Percentiles rank a stretch among this genome's conserved stretches.
phyloP scores from a whole-genome alignment of 129 eudicot species.

The Arctium lappa region DNA sequence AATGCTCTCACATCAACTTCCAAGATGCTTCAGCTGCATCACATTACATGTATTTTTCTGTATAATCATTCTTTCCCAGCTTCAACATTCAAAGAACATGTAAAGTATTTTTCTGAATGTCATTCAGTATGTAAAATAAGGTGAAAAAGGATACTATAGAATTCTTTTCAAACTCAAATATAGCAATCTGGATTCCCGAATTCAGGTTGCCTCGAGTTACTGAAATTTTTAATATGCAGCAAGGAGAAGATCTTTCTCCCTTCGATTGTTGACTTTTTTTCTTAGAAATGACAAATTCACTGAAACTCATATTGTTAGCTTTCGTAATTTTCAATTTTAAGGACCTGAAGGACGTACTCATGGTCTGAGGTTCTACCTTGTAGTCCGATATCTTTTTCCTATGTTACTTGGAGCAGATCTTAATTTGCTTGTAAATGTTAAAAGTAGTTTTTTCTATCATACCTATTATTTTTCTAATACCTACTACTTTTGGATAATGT shows the following conservation, averaged over 20 bases:
- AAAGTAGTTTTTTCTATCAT: not conserved
- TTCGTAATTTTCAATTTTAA: not conserved
- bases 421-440: not conserved
- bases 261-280: not conserved
- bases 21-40: not conserved
- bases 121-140: not conserved
- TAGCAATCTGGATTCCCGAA: not conserved
- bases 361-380: not conserved
- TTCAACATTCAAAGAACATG: not conserved
- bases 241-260: not conserved
- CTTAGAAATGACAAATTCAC: not conserved
- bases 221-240: not conserved
- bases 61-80: not conserved
- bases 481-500: conserved; percentile 20
- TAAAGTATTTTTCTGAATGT: not conserved
- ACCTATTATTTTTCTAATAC: not conserved
- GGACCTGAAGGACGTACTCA: not conserved
- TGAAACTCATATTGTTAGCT: not conserved
- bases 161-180: not conserved
- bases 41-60: not conserved
- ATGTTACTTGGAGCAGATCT: not conserved
- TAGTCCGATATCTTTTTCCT: not conserved
- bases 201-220: not conserved
- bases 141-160: not conserved
- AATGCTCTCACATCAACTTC: not conserved